These are phyloP conservation scores for Coemansia sp. DNA, from an alignment of 192 early-diverging fungal species.

Conservation along the genomic window DNA sequence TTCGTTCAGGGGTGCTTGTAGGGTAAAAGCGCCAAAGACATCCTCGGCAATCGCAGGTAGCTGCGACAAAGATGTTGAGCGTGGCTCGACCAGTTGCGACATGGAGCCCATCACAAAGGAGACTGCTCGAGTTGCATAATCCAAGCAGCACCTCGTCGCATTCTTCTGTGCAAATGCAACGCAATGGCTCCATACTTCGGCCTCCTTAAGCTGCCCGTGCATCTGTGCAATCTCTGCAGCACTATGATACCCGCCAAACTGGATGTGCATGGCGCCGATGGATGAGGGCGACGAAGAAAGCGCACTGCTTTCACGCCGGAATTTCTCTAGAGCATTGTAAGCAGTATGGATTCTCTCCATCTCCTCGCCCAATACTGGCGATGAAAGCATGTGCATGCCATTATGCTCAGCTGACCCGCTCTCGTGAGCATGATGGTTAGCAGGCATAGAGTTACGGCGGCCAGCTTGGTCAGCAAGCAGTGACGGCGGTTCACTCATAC, in stretches of 20 bases:
- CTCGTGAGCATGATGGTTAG: constrained; percentile 11
- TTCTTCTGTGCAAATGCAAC: constrained; percentile 15
- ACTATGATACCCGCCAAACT: constrained; percentile 31
- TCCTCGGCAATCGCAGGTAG: constrained; percentile 33
- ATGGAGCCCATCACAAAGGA: constrained; percentile 21
- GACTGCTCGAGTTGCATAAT: constrained; percentile 26
- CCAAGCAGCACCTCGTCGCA: constrained; percentile 15
- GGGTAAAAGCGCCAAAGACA: constrained; percentile 26
- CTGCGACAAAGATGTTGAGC: constrained; percentile 13
- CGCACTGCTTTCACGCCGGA: constrained; percentile 19
- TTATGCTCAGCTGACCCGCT: background rate
- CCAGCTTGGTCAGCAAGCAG: constrained; percentile 15
- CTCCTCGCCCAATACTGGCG: constrained; percentile 8
- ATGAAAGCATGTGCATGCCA: background rate
- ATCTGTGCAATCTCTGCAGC: constrained; percentile 38
- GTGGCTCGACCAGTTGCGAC: constrained; percentile 2
- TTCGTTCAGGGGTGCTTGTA: constrained; percentile 12
- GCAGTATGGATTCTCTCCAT: constrained; percentile 29
- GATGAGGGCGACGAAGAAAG: background rate
- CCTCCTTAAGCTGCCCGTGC: constrained; percentile 29
- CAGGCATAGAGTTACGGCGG: constrained; percentile 46
- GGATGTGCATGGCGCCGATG: background rate
- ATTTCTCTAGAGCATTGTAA: constrained; percentile 43
- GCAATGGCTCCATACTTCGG: constrained; percentile 33
- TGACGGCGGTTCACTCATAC: constrained; percentile 6